Evolutionary conservation across 2,329 filamentous ascomycete species (phyloP).

Genomic region (Neofusicoccum kwambonambiense): DNA sequence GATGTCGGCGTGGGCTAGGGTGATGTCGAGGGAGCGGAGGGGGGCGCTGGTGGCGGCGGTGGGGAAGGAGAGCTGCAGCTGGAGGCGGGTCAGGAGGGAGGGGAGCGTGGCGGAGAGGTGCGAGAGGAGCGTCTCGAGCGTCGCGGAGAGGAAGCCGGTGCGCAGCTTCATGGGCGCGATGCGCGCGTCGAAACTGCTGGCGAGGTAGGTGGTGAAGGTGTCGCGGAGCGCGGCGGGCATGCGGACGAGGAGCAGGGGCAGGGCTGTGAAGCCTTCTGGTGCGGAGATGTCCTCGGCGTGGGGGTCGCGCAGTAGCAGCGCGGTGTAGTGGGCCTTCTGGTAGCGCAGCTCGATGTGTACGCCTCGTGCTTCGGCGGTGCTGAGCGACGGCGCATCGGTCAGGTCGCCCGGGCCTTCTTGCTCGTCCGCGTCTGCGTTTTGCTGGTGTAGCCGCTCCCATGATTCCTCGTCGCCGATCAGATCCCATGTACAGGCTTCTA

Average conservation of each 20-base stretch:
- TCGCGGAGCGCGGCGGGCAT: constrained; percentile 52
- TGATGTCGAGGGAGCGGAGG: constrained; percentile 45
- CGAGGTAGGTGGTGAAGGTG: constrained; percentile 49
- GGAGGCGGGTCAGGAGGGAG: constrained; percentile 34
- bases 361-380: constrained; percentile 38
- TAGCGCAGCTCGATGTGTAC: constrained; percentile 51
- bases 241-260: constrained; percentile 52
- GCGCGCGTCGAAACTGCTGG: constrained; percentile 51
- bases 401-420: constrained; percentile 30
- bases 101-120: constrained; percentile 45
- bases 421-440: constrained; percentile 28
- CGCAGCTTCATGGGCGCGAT: constrained; percentile 45
- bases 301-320: constrained; percentile 47
- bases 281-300: constrained; percentile 28
- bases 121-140: constrained; percentile 58
- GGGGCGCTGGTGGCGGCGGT: constrained; percentile 23
- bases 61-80: constrained; percentile 35
- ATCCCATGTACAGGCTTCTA: constrained; percentile 49
- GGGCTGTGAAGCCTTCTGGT: constrained; percentile 40
- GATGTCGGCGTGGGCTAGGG: constrained; percentile 43
- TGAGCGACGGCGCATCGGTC: constrained; percentile 17
- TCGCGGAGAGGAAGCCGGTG: constrained; percentile 45
- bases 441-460: constrained; percentile 38
- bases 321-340: constrained; percentile 50
- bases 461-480: constrained; percentile 41